Percentiles rank a stretch among this genome's conserved stretches.
These are phyloP conservation scores for Dryas drummondii DNA, from an alignment of 306 rosid genomes.

Conservation along the genomic window DNA sequence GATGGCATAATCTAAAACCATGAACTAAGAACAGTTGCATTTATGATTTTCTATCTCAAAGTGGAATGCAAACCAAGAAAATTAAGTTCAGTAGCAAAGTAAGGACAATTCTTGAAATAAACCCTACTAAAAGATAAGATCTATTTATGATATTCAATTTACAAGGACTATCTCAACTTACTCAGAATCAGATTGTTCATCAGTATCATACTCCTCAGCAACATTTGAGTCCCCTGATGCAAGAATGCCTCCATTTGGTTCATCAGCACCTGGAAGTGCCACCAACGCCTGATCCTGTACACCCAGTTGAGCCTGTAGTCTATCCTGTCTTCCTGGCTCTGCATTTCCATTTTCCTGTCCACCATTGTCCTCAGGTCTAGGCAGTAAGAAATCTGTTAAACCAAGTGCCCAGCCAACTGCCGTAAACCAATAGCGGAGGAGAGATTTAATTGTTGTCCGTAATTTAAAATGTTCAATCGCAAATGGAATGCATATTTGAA, in stretches of 20 bases:
- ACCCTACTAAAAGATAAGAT: neutral
- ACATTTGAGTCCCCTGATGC: constrained; percentile 50
- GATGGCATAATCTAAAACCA: neutral
- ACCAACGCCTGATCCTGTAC: constrained; percentile 62
- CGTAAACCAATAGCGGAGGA: constrained; percentile 90
- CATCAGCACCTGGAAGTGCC: constrained; percentile 60
- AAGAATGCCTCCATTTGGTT: constrained; percentile 44
- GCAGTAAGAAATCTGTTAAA: constrained; percentile 82
- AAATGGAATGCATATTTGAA: constrained; percentile 97
- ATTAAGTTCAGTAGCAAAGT: neutral
- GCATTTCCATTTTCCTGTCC: constrained; percentile 84
- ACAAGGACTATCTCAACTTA: constrained; percentile 41
- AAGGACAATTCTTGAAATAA: neutral
- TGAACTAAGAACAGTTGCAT: neutral
- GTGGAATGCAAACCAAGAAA: neutral
- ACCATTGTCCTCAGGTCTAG: constrained; percentile 75
- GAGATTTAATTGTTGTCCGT: constrained; percentile 89
- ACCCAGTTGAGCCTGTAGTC: constrained; percentile 66
- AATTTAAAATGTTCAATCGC: constrained; percentile 96
- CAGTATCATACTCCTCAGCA: constrained; percentile 68
- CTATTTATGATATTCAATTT: neutral
- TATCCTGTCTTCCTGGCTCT: constrained; percentile 85
- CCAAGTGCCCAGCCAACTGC: constrained; percentile 99
- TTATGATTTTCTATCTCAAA: neutral
- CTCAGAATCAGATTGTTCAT: constrained; percentile 96